Base-by-base conservation (phyloP, 1,284 basidiomycete genomes). In the Irpex sp. region DNA sequence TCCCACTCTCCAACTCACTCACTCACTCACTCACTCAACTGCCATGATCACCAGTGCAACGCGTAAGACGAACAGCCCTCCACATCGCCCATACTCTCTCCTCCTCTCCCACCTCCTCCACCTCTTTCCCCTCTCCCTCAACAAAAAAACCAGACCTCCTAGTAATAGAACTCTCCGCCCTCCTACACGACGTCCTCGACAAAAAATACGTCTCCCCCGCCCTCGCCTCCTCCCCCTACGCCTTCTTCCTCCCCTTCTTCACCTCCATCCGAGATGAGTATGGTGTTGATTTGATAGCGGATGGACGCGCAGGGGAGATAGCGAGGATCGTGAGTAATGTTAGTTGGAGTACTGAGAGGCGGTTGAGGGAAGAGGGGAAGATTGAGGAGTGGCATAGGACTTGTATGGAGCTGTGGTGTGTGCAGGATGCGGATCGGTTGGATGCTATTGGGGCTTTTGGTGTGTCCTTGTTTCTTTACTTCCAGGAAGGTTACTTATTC, bases 381-480 rank as follows among this genome's bases (percentile, higher is more conserved):
- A 85, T 89, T 78, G 82, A 80, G 1, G 74, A 79, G 33, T 96
- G 93, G 93, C 88, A 96, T 62, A 72, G 82, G 1, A 72, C 73
- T 16, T 96, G 92, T 67, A 60, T 79, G 0, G 95, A 97, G 71
- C 80, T 97, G 52, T 90, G 93, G 71, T 95, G 91, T 63, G 93
- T 96, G 0, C 94, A 96, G 72, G 95, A 98, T 72, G 94, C 94
- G 0, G 95, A 97, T 71, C 81, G 94, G 51, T 74, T 98, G 14
- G 95, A 98, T 72, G 93, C 93, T 1, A 94, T 98, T 55, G 95
- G 95, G 2, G 91, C 90, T 4, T 90, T 96, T 64, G 94, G 93
- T 92, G 64, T 49, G 37, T 10, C 18, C 18, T 19, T 49, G 8
- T 1, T 18, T 49, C 42, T 28, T 61, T 23, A 23, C 55, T 7